Conservation (phyloP, 2,329 filamentous ascomycete species). For the Pezicula radicicola region DNA sequence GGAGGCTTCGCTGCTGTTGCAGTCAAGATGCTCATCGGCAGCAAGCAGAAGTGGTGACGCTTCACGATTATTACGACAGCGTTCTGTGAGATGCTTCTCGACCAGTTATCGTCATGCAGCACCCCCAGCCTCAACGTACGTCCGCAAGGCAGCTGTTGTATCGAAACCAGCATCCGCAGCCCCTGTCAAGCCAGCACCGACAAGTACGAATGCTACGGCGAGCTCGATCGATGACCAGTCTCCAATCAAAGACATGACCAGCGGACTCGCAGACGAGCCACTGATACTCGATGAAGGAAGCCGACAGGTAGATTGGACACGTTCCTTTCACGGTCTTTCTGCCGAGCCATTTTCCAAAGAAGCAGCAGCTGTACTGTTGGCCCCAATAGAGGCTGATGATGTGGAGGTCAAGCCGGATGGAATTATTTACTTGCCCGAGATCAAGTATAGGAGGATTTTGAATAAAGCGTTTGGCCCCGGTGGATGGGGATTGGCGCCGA, state of each 20-base stretch:
- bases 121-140: slow-evolving; percentile 20
- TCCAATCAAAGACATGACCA: slow-evolving; percentile 36
- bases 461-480: slow-evolving; percentile 92
- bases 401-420: slow-evolving; percentile 98
- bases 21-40: neutral
- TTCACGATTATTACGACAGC: neutral
- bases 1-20: slow-evolving; percentile 3
- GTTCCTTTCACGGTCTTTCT: slow-evolving; percentile 68
- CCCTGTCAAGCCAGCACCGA: slow-evolving; percentile 13
- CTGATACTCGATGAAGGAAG: slow-evolving; percentile 42
- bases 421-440: slow-evolving; percentile 93
- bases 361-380: slow-evolving; percentile 57
- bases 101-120: slow-evolving; percentile 17
- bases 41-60: neutral
- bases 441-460: slow-evolving; percentile 91
- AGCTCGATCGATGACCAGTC: slow-evolving; percentile 47
- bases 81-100: slow-evolving; percentile 17
- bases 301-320: slow-evolving; percentile 67
- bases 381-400: slow-evolving; percentile 66
- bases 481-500: slow-evolving; percentile 89
- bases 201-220: slow-evolving; percentile 82
- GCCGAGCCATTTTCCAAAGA: slow-evolving; percentile 61
- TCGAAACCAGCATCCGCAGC: slow-evolving; percentile 12
- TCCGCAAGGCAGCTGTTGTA: slow-evolving; percentile 13
- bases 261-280: slow-evolving; percentile 48